Base-by-base conservation (phyloP, 2,329 filamentous ascomycete species). In the Aspergillus sp. region DNA sequence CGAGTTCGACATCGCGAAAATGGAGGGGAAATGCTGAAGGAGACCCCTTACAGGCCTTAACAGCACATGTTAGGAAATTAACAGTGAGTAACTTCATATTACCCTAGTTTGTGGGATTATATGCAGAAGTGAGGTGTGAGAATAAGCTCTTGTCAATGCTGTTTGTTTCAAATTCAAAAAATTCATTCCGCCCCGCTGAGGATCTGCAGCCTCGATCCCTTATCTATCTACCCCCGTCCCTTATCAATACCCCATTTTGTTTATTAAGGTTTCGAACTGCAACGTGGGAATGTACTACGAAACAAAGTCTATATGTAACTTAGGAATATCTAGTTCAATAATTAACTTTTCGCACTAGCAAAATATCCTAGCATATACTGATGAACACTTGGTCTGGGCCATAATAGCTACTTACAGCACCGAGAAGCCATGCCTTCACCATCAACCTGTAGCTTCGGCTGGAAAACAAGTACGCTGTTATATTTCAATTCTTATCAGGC, bases 1-100 rank as follows among this genome's bases (percentile, higher is more conserved):
- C 92, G 22, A 99, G 87, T 74, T 96, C 92, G 52, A 91, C 93
- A 68, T 98, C 92, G 68, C 89, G 89, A 55, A 95, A 93, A 74
- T 98, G 95, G 15, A 99, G 83, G 2, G 95, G 95, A 71, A 96
- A 98, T 22, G 91, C 91, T 52, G 84, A 79, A 5, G 88, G 81
- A 32, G 88, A 87, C 56, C 86, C 84, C 78, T 96, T 96, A 88
- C 95, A 99, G 56, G 89, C 83, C 82, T 97, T 98, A 72, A 96
- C 89, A 61, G 95, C 93, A 81, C 95, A 99, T 68, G 91, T 95
- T 64, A 98, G 81, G 77, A 99, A 99, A 78, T 98, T 98, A 69
- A 96, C 88, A 60, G 92, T 97, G 52, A 98, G 85, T 62, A 98
- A 81, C 77, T 98, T 98, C 95, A 99, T 99, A 5, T 53, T 61